Evolutionary conservation across 2,329 filamentous ascomycete species (phyloP).

Genomic region (Talaromyces funiculosus): DNA sequence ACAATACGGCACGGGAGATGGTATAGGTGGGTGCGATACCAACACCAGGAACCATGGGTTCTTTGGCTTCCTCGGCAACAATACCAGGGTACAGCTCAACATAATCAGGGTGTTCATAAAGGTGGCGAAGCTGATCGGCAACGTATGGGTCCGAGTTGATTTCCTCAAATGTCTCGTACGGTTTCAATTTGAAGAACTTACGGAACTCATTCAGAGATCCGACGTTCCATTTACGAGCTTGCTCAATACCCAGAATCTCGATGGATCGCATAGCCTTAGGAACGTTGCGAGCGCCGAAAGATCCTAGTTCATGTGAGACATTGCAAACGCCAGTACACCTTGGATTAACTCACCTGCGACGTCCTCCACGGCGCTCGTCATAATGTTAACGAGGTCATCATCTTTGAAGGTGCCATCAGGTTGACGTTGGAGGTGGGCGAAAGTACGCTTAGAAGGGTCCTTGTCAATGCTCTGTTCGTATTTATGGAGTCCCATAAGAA

Average conservation of each 20-base stretch:
- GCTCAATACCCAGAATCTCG: conserved; percentile 73
- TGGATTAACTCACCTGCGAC: conserved; percentile 32
- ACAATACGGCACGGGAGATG: conserved; percentile 36
- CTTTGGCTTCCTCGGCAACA: conserved; percentile 42
- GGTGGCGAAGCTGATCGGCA: conserved; percentile 49
- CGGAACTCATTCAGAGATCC: conserved; percentile 52
- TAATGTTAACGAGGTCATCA: conserved; percentile 67
- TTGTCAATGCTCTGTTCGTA: conserved; percentile 57
- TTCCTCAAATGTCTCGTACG: conserved; percentile 52
- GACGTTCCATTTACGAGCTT: conserved; percentile 62
- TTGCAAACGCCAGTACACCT: too few relatives aligned
- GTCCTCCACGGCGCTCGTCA: conserved; percentile 67
- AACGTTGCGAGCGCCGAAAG: conserved; percentile 66
- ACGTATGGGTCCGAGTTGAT: conserved; percentile 56
- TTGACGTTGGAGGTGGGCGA: conserved; percentile 60
- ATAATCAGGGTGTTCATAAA: conserved; percentile 60
- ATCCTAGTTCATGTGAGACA: conserved; percentile 33
- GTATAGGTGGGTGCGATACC: conserved; percentile 37
- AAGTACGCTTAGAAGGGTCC: conserved; percentile 64
- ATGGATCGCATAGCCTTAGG: conserved; percentile 67
- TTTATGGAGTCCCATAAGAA: conserved; percentile 58
- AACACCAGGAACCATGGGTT: conserved; percentile 32
- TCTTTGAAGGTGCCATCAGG: conserved; percentile 66
- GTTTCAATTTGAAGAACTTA: conserved; percentile 56
- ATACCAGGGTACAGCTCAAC: conserved; percentile 67